Evolutionary conservation across 306 rosid genomes (phyloP), one percentile per base, ranked within the genome.

Genomic region (Gastrolobium bilobum): DNA sequence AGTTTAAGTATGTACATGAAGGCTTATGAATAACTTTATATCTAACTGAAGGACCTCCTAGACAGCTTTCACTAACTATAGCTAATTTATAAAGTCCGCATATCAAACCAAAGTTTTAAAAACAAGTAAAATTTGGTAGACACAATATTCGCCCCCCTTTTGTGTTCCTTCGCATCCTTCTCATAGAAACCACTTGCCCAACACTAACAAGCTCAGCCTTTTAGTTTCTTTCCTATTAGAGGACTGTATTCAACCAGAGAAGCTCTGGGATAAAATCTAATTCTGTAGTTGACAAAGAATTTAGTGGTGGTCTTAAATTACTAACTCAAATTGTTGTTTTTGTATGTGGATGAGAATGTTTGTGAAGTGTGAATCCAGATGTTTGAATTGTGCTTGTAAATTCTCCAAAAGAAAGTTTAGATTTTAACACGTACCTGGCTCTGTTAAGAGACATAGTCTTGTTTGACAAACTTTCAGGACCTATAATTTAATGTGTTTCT

Each of bases 401-500:
- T 67, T 30, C 46, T 31, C 0, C 5, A 3, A 7, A 34, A 44
- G 13, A 59, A 59, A 51, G 54, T 44, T 78, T 30, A 7, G n/a
- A 20, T 47, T 81, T 75, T 50, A 29, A 15, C 0, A 48, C 58
- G 46, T 58, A 35, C 4, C 57, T 76, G 39, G 38, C 15, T 46
- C 50, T 67, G 72, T 68, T 58, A n/a, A 15, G 2, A 11, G 14
- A 54, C 33, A 53, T 14, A 58, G 44, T 53, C 58, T 65, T 66
- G 44, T 14, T 14, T 15, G 62, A 30, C 59, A 72, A 62, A 65
- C 51, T 63, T 73, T 35, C 68, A 50, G 31, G 10, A 40, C 44
- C 54, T 29, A 29, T 38, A 29, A n/a, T 65, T 13, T 40, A n/a
- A 40, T 39, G n/a, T 33, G 35, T 14, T 70, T 50, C 14, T 14